A percentile compares a stretch with the other conserved stretches of the same genome.
Evolutionary conservation across 805 yeast genomes (phyloP).

Genomic region (Kodamaea leandrae): DNA sequence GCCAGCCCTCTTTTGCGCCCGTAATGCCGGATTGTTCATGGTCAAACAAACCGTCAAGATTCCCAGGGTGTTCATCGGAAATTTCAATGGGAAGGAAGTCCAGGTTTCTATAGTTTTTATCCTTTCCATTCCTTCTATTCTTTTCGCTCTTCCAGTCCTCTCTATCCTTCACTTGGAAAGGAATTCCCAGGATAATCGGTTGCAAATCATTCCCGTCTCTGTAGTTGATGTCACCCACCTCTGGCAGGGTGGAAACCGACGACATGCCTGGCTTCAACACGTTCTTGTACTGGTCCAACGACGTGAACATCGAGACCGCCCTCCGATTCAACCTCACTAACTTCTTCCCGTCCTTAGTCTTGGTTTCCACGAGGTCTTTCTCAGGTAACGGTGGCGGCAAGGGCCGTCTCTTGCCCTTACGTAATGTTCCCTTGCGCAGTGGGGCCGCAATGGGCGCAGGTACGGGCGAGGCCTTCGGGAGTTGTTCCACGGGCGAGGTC

Average conservation of each 20-base stretch:
- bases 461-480: too few relatives aligned
- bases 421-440: neutral
- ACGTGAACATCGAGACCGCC: conserved; percentile 13
- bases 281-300: conserved; percentile 11
- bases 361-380: conserved; percentile 10
- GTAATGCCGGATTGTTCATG: neutral
- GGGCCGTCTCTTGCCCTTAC: neutral
- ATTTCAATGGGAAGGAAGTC: too few relatives aligned
- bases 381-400: conserved; percentile 9
- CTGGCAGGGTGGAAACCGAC: conserved; percentile 1
- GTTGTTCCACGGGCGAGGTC: too few relatives aligned
- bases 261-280: conserved; percentile 5
- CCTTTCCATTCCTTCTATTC: neutral
- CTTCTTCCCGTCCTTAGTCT: conserved; percentile 7
- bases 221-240: conserved; percentile 1
- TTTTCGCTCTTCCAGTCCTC: too few relatives aligned
- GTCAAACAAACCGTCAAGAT: neutral
- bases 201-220: conserved; percentile 4
- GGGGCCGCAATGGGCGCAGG: too few relatives aligned
- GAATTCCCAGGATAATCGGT: neutral
- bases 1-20: conserved; percentile 2
- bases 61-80: too few relatives aligned
- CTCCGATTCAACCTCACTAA: conserved; percentile 6
- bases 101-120: neutral
- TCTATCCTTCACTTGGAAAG: too few relatives aligned